phyloP scores from a whole-genome alignment of 2,329 filamentous ascomycete species.

The Penicillium capsulatum region DNA sequence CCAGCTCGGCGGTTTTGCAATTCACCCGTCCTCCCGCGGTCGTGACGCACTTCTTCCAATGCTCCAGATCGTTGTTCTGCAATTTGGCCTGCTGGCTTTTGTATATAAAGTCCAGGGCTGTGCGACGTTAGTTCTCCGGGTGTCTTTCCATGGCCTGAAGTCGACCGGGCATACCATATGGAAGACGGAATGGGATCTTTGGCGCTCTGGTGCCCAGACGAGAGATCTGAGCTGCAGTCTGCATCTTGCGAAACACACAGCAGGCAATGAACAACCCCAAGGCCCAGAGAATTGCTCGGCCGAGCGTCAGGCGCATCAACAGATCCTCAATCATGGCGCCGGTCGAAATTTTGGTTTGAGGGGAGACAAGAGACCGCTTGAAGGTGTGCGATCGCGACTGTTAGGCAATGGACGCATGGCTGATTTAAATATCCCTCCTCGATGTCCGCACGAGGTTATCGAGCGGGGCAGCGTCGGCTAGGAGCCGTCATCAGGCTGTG shows the following conservation, averaged over 20 bases:
- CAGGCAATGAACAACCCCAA: slow-evolving; percentile 40
- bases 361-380: no score
- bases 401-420: no score
- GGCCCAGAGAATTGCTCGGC: slow-evolving; percentile 37
- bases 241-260: slow-evolving; percentile 28
- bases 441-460: no score
- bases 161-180: slow-evolving; percentile 30
- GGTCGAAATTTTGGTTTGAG: slow-evolving; percentile 2
- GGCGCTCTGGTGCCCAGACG: slow-evolving; percentile 37
- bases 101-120: slow-evolving; percentile 63
- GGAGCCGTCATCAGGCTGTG: no score
- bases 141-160: not conserved
- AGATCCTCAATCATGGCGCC: slow-evolving; percentile 48
- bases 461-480: no score
- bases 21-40: slow-evolving; percentile 21
- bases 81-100: slow-evolving; percentile 52
- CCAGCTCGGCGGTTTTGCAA: slow-evolving; percentile 29
- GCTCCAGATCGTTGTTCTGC: slow-evolving; percentile 55
- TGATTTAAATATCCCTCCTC: no score
- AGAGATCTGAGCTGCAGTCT: slow-evolving; percentile 27
- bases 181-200: slow-evolving; percentile 31
- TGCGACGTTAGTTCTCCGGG: not conserved
- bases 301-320: slow-evolving; percentile 45
- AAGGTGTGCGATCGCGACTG: no score
- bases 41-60: slow-evolving; percentile 57